Evolutionary conservation across 176 grass and related monocot species (phyloP), one percentile per base, ranked within the genome.

Genomic region (Musa troglodytarum): DNA sequence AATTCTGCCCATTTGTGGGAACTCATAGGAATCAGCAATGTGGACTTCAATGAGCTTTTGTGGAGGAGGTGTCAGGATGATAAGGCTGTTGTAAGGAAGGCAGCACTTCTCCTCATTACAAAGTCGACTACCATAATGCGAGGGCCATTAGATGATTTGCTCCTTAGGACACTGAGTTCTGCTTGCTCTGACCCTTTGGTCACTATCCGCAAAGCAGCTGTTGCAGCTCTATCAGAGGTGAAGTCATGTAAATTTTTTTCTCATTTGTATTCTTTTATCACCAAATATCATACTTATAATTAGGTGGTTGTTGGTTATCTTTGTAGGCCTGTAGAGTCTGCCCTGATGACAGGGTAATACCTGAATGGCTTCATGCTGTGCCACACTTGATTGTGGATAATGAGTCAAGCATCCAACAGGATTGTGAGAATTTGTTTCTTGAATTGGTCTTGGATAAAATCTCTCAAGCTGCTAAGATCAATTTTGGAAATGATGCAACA

Each of bases 21-120:
- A 77, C 63, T 70, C 14, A 78, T 80, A 64, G 86, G 53, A 67
- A 82, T 93, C 15, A 82, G 80, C 16, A 77, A 82, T 78, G 85
- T 82, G 19, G 50, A 65, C 64, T 86, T 93, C 17, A 87, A 80
- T 50, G 85, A 97, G 25, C 75, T 97, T 82, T 65, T 97, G 63
- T 91, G 79, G 50, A 80, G 72, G 17, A 80, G 90, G 55, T 97
- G 94, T 67, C 80, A 68, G 1, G 94, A 97, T 89, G 88, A 93
- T 56, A 97, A 97, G 78, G 84, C 94, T 87, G 90, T 88, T 29
- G 94, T 97, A 5, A 93, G 94, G 85, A 97, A 93, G 78, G 85
- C 90, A 22, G 74, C 88, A 0, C 90, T 97, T 69, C 49, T 93
- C 69, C 94, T 97, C 63, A 83, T 88, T 20, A 89, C 84, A 1